A percentile compares a stretch with the other conserved stretches of the same genome.
These are phyloP conservation scores for Aspergillus spinulosporus DNA, from an alignment of 2,329 filamentous ascomycete genomes.

Conservation along the genomic window DNA sequence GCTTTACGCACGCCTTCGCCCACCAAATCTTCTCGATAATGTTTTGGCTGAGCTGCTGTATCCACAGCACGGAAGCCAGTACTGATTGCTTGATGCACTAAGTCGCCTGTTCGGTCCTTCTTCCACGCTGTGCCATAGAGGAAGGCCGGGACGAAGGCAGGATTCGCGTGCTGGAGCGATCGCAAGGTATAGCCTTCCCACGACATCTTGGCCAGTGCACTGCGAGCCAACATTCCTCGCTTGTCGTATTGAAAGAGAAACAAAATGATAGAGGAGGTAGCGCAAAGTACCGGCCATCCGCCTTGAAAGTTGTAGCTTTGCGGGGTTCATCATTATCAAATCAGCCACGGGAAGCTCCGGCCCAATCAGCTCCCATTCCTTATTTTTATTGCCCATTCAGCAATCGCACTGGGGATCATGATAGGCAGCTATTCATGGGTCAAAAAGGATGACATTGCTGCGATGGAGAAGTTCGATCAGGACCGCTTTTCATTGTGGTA, in stretches of 20 bases:
- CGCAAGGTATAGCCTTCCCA: slow-evolving; percentile 35
- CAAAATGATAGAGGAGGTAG: background rate
- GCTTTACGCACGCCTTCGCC: slow-evolving; percentile 66
- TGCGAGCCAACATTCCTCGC: slow-evolving; percentile 23
- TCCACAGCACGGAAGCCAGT: slow-evolving; percentile 73
- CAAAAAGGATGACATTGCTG: background rate
- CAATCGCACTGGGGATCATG: too few species aligned
- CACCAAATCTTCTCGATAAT: slow-evolving; percentile 73
- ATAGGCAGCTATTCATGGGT: background rate
- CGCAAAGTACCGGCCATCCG: background rate
- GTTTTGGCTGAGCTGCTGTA: slow-evolving; percentile 74
- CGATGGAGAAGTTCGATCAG: background rate
- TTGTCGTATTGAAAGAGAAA: background rate
- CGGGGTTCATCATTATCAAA: background rate
- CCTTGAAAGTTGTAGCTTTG: background rate
- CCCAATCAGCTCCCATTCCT: background rate
- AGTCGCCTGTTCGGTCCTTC: slow-evolving; percentile 63
- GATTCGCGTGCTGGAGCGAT: slow-evolving; percentile 24
- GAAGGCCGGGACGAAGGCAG: slow-evolving; percentile 45
- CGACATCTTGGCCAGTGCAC: slow-evolving; percentile 29
- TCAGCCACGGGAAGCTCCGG: background rate
- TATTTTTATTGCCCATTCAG: background rate
- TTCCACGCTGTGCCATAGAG: slow-evolving; percentile 90
- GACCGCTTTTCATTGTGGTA: background rate
- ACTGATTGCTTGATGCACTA: slow-evolving; percentile 68